phyloP scores from a whole-genome alignment of 345 rosid genomes.

The Trapa bicornis region DNA sequence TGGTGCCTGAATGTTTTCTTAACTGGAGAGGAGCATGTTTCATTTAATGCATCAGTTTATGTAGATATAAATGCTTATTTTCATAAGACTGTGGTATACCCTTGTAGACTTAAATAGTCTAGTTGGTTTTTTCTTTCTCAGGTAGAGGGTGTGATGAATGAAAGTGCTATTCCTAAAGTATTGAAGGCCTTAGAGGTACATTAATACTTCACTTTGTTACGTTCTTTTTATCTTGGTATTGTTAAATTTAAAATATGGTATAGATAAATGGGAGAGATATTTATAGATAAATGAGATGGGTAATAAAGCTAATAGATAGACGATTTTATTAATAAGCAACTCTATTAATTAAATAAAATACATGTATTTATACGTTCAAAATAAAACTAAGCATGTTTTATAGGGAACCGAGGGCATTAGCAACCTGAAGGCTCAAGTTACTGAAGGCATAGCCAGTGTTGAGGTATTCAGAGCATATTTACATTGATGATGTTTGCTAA shows the following conservation, averaged over 20 bases:
- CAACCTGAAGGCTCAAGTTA: constrained; percentile 51
- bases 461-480: constrained; percentile 25
- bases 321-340: no score
- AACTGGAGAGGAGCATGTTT: neutral
- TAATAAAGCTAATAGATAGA: no score
- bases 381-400: neutral
- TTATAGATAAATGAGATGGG: no score
- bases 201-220: neutral
- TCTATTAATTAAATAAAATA: no score
- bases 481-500: neutral
- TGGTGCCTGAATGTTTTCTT: no score
- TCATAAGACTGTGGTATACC: neutral
- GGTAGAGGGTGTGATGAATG: constrained; percentile 74
- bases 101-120: neutral
- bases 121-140: constrained; percentile 17
- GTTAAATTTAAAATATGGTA: neutral
- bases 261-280: neutral
- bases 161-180: constrained; percentile 44
- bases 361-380: no score
- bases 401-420: constrained; percentile 55
- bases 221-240: neutral
- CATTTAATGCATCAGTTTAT: neutral
- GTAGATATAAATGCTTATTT: neutral
- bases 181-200: constrained; percentile 54
- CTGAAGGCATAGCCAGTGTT: constrained; percentile 76